Base-by-base conservation (phyloP, 768 basidiomycete genomes). In the Pleurotus ostreatus region DNA sequence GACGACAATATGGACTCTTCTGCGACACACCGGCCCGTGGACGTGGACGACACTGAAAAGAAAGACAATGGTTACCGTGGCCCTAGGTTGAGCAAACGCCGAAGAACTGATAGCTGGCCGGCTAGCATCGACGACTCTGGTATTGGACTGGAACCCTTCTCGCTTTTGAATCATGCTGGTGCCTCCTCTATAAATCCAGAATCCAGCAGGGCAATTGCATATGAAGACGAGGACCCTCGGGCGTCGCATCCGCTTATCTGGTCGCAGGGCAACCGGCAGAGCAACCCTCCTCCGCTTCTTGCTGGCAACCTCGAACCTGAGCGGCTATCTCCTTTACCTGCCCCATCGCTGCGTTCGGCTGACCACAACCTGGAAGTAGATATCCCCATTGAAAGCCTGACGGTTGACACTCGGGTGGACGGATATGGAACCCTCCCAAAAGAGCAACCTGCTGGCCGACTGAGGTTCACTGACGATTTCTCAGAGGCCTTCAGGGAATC, bases 71-170 rank as follows among this genome's bases (percentile, higher is more conserved):
- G 15, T 8, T 2, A 38, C n/a, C 8, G 20, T 20, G 12, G 7
- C 18, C 34, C 39, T 40, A 49, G 16, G 38, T 11, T 57, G 13
- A 40, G 41, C 13, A 52, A 43, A 25, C 39, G 38, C 46, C n/a
- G 18, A 22, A 38, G 41, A 30, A 44, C 43, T 12, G 55, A 53
- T 41, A 46, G 60, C 40, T 58, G 60, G 47, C 34, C 37, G 20
- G 48, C 40, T 16, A 22, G 12, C 39, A 59, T 65, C 51, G 65
- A 62, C 4, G 44, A 61, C 43, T 53, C 34, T 48, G 53, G 52
- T n/a, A 15, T 51, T 46, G 60, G 62, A 20, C 37, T 55, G 9
- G 13, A 55, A 20, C 60, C 56, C 18, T 66, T 66, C 46, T 45
- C 56, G 9, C 61, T 63, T 13, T 56, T 63, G 2, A 44, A n/a